These are phyloP conservation scores for Cryptomeria japonica DNA, from an alignment of 75 land plant genomes.

Conservation along the genomic window DNA sequence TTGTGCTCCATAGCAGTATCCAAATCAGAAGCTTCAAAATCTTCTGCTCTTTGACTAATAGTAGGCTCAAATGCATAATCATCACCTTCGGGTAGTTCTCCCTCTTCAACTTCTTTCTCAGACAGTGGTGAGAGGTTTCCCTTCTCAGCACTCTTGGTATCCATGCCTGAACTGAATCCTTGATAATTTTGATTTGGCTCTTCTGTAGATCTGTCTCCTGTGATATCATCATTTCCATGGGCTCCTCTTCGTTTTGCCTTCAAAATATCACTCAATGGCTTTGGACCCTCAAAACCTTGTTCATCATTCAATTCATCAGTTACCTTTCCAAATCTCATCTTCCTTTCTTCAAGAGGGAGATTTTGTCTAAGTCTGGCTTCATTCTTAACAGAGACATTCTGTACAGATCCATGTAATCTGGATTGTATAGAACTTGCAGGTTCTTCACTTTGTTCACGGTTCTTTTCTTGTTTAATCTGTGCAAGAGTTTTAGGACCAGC, in stretches of 20 bases:
- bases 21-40: neutral
- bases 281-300: constrained; percentile 34
- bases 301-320: neutral
- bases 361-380: constrained; percentile 1
- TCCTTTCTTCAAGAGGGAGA: constrained; percentile 7
- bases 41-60: neutral
- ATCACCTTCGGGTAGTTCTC: constrained; percentile 7
- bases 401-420: constrained; percentile 5
- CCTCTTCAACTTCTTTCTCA: constrained; percentile 15
- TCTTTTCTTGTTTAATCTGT: constrained; percentile 55
- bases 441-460: constrained; percentile 13
- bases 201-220: neutral
- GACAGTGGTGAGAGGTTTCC: neutral
- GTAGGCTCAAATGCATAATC: constrained; percentile 6
- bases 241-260: constrained; percentile 28
- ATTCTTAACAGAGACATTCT: neutral
- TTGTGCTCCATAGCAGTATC: neutral
- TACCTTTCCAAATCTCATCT: neutral
- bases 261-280: constrained; percentile 39
- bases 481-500: constrained; percentile 61
- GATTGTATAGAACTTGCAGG: neutral
- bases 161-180: neutral
- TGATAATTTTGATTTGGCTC: neutral
- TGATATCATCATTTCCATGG: neutral
- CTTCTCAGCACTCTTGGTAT: neutral